Percentiles rank a stretch among this genome's conserved stretches.
Conservation (phyloP, 768 basidiomycete species). For the Trametes villosa region DNA sequence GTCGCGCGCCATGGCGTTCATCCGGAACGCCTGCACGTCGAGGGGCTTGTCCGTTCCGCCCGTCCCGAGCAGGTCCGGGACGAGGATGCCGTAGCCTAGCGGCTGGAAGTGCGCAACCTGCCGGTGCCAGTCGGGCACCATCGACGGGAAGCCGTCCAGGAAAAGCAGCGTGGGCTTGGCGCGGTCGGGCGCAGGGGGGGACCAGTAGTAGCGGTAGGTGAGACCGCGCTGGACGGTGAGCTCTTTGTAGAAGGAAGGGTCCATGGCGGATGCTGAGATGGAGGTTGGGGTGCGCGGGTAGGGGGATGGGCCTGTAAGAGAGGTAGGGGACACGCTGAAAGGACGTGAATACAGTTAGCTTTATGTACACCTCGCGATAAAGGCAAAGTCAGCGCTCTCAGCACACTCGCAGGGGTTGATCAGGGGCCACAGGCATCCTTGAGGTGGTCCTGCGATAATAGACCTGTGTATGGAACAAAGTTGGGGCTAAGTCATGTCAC, state of each 20-base stretch:
- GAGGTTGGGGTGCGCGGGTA: too few relatives aligned
- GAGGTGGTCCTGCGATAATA: too few relatives aligned
- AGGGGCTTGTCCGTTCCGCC: conserved; percentile 49
- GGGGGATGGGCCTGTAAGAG: too few relatives aligned
- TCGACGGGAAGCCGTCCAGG: conserved; percentile 49
- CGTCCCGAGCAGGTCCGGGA: conserved; percentile 51
- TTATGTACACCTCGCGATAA: too few relatives aligned
- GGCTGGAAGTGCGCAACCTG: conserved; percentile 43
- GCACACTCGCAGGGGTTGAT: too few relatives aligned
- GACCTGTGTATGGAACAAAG: too few relatives aligned
- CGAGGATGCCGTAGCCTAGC: conserved; percentile 48
- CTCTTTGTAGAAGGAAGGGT: conserved; percentile 37
- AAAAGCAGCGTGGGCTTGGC: conserved; percentile 46
- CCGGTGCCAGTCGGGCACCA: conserved; percentile 44
- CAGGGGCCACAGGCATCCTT: too few relatives aligned
- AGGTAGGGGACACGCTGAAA: too few relatives aligned
- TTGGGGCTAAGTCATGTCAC: too few relatives aligned
- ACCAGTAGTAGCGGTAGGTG: conserved; percentile 40
- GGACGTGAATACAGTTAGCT: too few relatives aligned
- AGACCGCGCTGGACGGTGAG: conserved; percentile 35
- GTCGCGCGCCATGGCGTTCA: conserved; percentile 32
- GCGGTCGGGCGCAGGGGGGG: conserved; percentile 24
- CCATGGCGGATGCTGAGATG: too few relatives aligned
- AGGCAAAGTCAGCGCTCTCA: too few relatives aligned
- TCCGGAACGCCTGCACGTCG: conserved; percentile 31